Evolutionary conservation across 495 filamentous ascomycete genomes (phyloP).

Genomic region (Xylaria grammica): DNA sequence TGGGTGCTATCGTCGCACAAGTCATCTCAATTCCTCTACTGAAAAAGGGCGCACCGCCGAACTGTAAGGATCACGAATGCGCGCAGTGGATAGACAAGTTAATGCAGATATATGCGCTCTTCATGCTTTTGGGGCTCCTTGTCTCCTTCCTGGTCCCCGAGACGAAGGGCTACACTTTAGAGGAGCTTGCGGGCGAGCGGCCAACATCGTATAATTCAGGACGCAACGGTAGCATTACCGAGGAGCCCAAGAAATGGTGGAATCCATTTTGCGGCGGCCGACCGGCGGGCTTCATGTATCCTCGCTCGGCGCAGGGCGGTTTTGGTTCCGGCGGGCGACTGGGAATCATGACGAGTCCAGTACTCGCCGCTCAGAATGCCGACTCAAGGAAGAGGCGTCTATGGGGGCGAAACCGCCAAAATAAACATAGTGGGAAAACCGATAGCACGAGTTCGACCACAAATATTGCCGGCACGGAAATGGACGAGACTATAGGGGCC

Average conservation of each 20-base stretch:
- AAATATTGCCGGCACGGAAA: conserved; percentile 24
- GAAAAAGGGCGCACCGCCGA: conserved; percentile 44
- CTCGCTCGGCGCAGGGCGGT: conserved; percentile 24
- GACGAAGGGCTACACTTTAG: conserved; percentile 71
- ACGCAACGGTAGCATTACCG: conserved; percentile 41
- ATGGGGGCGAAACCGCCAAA: conserved; percentile 22
- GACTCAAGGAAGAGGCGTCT: conserved; percentile 28
- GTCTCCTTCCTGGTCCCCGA: conserved; percentile 74
- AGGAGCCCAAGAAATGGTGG: conserved; percentile 30
- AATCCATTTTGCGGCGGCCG: conserved; percentile 43
- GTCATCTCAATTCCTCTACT: conserved; percentile 57
- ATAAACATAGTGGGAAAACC: conserved; percentile 18
- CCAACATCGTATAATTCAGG: conserved; percentile 42
- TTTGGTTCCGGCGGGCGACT: conserved; percentile 26
- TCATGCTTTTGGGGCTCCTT: conserved; percentile 74
- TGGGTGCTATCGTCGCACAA: conserved; percentile 73
- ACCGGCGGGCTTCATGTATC: conserved; percentile 45
- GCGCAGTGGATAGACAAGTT: conserved; percentile 76
- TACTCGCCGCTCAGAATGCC: conserved; percentile 26
- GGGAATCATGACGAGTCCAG: conserved; percentile 45
- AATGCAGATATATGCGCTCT: conserved; percentile 78
- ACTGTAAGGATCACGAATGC: conserved; percentile 47
- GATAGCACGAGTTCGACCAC: conserved; percentile 35
- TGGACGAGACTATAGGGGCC: background rate
- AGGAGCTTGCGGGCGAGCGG: conserved; percentile 57